Evolutionary conservation across 2,329 filamentous ascomycete species (phyloP), one percentile per base, ranked within the genome.

Genomic region (Mollisiaceae sp.): DNA sequence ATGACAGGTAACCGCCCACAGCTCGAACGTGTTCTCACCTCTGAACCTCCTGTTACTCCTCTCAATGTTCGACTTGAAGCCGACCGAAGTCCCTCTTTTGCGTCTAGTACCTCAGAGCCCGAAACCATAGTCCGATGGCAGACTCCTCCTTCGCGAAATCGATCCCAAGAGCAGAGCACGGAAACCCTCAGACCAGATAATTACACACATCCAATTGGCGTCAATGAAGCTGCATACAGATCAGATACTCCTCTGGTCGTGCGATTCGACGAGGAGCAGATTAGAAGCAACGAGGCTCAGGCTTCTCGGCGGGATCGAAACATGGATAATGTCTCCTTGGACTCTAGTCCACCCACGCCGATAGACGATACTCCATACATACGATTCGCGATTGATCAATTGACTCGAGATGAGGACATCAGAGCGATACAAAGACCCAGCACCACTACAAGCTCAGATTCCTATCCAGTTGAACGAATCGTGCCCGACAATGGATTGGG

Each of bases 361-460:
- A 92, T 90, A 45, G 93, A 97, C 74, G 91, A 97, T 74, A 91
- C 89, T 9, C 93, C 93, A 0, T 97, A 94, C 77, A 92, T 97
- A 69, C 91, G 91, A 69, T 96, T 95, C 77, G 94, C 94, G 47
- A 87, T 98, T 68, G 91, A 97, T 69, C 92, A 94, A 68, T 81
- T 98, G 71, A 96, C 93, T 6, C 84, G 90, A 57, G 87, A 91
- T 73, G 89, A 89, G 64, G 88, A 91, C 66, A 82, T 88, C 6
- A 80, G 82, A 79, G 82, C 64, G 83, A 84, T 11, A 81, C 83
- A 63, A 80, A 82, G 62, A 79, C 85, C 70, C 82, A 86, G 60
- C 77, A 71, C 67, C 73, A 76, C 79, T 76, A 77, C 60, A 55
- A 77, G 77, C 64, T 78, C 79, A 41, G 74, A 58, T 69, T 78